Percentiles rank a stretch among this genome's conserved stretches.
phyloP scores from a whole-genome alignment of 2,329 filamentous ascomycete species.

The Torrubiella hemipterigena region DNA sequence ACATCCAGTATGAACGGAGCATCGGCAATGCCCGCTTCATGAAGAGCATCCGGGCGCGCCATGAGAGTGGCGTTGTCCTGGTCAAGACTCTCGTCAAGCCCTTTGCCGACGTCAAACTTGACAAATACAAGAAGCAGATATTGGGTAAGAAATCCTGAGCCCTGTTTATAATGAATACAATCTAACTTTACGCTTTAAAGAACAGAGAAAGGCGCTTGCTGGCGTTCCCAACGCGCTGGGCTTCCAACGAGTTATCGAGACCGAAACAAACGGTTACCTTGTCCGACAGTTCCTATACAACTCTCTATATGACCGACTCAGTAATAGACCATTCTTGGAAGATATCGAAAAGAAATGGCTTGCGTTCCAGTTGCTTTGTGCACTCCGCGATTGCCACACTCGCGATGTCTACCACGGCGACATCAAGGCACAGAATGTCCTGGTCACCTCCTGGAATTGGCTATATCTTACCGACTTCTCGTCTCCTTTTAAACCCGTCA shows the following conservation, averaged over 20 bases:
- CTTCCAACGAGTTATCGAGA: constrained; percentile 87
- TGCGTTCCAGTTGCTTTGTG: constrained; percentile 87
- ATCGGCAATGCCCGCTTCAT: constrained; percentile 89
- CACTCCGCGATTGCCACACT: constrained; percentile 80
- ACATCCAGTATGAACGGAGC: constrained; percentile 83
- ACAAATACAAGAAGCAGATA: constrained; percentile 66
- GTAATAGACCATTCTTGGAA: constrained; percentile 90
- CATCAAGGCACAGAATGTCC: constrained; percentile 94
- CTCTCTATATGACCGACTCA: constrained; percentile 92
- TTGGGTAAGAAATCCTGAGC: constrained; percentile 42
- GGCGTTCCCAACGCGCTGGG: constrained; percentile 83
- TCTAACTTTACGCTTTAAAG: constrained; percentile 27
- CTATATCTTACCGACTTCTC: constrained; percentile 97
- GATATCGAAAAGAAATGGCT: constrained; percentile 99
- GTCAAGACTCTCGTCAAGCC: constrained; percentile 95
- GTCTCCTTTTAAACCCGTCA: constrained; percentile 86
- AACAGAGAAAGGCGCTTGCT: constrained; percentile 65
- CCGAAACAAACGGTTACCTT: constrained; percentile 80
- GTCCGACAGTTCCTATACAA: constrained; percentile 93
- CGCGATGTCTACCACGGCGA: constrained; percentile 90
- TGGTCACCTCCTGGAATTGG: constrained; percentile 99
- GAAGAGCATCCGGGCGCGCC: constrained; percentile 86
- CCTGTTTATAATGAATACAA: background rate
- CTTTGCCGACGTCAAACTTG: constrained; percentile 68
- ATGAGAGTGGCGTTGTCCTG: constrained; percentile 81